phyloP scores from a whole-genome alignment of 805 yeast species.

The Yarrowia phangngaensis region DNA sequence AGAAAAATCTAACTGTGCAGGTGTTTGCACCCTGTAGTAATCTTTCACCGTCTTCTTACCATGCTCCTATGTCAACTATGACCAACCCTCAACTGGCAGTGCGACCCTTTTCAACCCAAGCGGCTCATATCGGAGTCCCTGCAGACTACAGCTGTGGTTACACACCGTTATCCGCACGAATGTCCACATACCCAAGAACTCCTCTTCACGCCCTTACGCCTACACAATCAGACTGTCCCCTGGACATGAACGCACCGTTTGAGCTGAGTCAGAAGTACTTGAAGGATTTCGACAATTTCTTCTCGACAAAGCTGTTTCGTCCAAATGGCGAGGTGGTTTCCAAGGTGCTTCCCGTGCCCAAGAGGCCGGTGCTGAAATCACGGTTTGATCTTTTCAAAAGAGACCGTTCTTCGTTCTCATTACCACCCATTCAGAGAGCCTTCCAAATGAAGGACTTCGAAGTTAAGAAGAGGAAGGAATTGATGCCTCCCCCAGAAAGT shows the following conservation, averaged over 20 bases:
- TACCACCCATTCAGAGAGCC: background rate
- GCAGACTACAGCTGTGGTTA: background rate
- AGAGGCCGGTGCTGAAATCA: background rate
- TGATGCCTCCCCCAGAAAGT: too few species aligned
- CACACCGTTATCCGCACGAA: background rate
- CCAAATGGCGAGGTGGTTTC: slow-evolving; percentile 7
- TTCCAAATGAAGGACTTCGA: slow-evolving; percentile 9
- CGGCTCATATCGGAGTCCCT: too few species aligned
- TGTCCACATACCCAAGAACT: background rate
- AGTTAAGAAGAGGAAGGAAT: too few species aligned
- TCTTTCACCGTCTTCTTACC: too few species aligned
- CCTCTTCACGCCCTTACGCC: background rate
- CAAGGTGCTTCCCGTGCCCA: background rate
- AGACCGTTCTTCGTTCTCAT: too few species aligned
- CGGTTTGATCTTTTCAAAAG: background rate
- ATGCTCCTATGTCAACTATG: too few species aligned
- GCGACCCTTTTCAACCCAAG: too few species aligned
- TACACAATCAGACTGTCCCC: background rate
- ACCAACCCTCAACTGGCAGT: too few species aligned
- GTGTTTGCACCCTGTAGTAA: too few species aligned
- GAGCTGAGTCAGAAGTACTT: background rate
- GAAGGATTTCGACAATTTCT: slow-evolving; percentile 10
- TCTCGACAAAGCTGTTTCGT: slow-evolving; percentile 2
- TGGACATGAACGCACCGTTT: slow-evolving; percentile 18
- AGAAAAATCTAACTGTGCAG: too few species aligned